Percentiles rank a stretch among this genome's conserved stretches.
Conservation (phyloP, 768 basidiomycete species). For the Trametes meyenii region DNA sequence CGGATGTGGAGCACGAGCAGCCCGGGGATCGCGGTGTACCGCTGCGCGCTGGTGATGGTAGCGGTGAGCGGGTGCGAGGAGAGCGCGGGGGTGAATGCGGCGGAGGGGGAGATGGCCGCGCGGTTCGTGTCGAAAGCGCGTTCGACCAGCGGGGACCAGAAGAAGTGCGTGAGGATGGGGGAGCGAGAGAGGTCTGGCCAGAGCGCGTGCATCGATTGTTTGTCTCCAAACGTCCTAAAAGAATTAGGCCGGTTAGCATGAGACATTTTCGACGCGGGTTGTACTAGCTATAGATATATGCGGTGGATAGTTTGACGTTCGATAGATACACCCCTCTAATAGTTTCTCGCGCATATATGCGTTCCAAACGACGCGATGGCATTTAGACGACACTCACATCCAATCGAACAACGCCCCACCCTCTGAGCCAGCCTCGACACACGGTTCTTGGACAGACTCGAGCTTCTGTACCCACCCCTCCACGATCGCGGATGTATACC, state of each 20-base stretch:
- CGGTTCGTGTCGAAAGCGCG: conserved; percentile 29
- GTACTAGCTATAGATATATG: too few relatives aligned
- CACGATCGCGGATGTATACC: conserved; percentile 35
- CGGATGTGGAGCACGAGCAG: conserved; percentile 60
- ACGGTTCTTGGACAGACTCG: conserved; percentile 39
- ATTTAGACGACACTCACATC: conserved; percentile 31
- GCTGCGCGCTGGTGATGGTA: conserved; percentile 11
- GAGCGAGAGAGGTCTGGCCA: conserved; percentile 20
- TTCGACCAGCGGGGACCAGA: conserved; percentile 29
- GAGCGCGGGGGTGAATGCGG: conserved; percentile 16
- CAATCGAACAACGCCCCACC: conserved; percentile 37
- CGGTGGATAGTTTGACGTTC: too few relatives aligned
- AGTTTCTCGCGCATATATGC: background rate
- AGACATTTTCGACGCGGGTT: background rate
- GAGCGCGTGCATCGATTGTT: conserved; percentile 15
- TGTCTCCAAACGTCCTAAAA: conserved; percentile 20
- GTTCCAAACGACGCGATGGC: background rate
- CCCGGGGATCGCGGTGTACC: conserved; percentile 44
- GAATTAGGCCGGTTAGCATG: too few relatives aligned
- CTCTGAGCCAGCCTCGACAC: conserved; percentile 39
- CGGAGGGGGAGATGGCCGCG: conserved; percentile 18
- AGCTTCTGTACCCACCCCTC: conserved; percentile 45
- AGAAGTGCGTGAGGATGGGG: conserved; percentile 27
- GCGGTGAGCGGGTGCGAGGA: conserved; percentile 4
- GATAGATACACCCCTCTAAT: too few relatives aligned